These are phyloP conservation scores for Saprolegnia diclina DNA, from an alignment of 352 stramenopile genomes.

Conservation along the genomic window DNA sequence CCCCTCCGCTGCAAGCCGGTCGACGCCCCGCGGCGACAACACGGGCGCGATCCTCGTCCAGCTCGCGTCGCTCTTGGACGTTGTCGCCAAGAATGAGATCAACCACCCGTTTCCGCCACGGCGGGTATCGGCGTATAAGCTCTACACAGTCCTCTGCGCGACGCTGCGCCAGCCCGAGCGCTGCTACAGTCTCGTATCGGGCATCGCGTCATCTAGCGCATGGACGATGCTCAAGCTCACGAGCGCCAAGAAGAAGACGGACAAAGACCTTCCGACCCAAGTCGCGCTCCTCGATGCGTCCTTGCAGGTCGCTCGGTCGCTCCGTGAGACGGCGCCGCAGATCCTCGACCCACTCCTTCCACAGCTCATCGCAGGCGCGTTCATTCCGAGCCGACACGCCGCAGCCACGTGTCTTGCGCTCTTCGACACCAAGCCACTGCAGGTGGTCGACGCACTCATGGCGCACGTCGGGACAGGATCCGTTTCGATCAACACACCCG, in stretches of 20 bases:
- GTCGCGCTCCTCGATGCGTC: slow-evolving; percentile 44
- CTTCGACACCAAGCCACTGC: slow-evolving; percentile 40
- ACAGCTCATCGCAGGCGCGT: slow-evolving; percentile 47
- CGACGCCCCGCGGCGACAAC: slow-evolving; percentile 23
- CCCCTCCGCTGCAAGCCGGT: neutral
- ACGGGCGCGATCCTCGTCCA: slow-evolving; percentile 14
- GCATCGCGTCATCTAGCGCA: slow-evolving; percentile 24
- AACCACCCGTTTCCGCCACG: slow-evolving; percentile 42
- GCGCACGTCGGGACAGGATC: slow-evolving; percentile 43
- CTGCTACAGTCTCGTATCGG: slow-evolving; percentile 36
- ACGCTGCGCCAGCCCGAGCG: slow-evolving; percentile 45
- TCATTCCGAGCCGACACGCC: slow-evolving; percentile 53
- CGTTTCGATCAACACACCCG: slow-evolving; percentile 40
- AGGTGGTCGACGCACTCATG: slow-evolving; percentile 44
- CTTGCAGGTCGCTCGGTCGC: slow-evolving; percentile 55
- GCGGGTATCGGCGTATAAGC: slow-evolving; percentile 45
- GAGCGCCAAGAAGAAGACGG: slow-evolving; percentile 48
- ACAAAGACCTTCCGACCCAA: slow-evolving; percentile 53
- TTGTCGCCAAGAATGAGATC: slow-evolving; percentile 35
- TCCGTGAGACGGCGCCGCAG: slow-evolving; percentile 31
- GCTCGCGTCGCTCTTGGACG: slow-evolving; percentile 3
- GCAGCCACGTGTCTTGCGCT: slow-evolving; percentile 47
- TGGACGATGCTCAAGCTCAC: slow-evolving; percentile 45
- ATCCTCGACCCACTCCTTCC: slow-evolving; percentile 39
- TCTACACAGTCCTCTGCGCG: slow-evolving; percentile 55